phyloP scores from a whole-genome alignment of 2,329 filamentous ascomycete species.

The Fonsecaea nubica region DNA sequence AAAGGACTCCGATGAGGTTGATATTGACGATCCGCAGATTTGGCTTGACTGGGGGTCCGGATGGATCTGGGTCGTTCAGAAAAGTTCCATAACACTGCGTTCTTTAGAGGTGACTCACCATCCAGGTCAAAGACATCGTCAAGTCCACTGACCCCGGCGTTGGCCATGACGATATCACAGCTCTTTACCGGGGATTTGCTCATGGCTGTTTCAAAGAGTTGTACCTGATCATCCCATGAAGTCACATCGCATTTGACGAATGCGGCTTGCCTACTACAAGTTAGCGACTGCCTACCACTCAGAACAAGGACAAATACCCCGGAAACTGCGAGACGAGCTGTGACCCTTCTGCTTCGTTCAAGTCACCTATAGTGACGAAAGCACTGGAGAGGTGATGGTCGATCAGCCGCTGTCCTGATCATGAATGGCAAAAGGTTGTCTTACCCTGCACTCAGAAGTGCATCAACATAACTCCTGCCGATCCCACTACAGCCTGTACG shows the following conservation, averaged over 20 bases:
- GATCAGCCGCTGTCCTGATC: no score
- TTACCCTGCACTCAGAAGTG: no score
- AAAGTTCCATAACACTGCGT: constrained; percentile 46
- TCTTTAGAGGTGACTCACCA: constrained; percentile 9
- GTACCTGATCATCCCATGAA: constrained; percentile 68
- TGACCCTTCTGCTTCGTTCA: no score
- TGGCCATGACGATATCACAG: constrained; percentile 69
- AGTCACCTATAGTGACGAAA: no score
- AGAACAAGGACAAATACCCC: no score
- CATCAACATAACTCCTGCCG: no score
- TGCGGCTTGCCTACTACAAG: constrained; percentile 22
- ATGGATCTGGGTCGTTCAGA: constrained; percentile 8
- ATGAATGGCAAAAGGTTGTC: no score
- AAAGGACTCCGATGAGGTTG: constrained; percentile 29
- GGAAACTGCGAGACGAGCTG: not conserved
- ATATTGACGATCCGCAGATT: constrained; percentile 44
- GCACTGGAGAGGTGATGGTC: no score
- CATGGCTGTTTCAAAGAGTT: constrained; percentile 66
- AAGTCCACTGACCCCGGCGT: constrained; percentile 65
- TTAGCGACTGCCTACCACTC: no score
- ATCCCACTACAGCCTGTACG: no score
- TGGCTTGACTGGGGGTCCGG: constrained; percentile 40
- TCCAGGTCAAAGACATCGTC: constrained; percentile 39
- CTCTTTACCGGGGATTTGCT: constrained; percentile 60
- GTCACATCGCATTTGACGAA: constrained; percentile 62